These are phyloP conservation scores for Thermothielavioides terrestris DNA, from an alignment of 495 filamentous ascomycete species.

Conservation along the genomic window DNA sequence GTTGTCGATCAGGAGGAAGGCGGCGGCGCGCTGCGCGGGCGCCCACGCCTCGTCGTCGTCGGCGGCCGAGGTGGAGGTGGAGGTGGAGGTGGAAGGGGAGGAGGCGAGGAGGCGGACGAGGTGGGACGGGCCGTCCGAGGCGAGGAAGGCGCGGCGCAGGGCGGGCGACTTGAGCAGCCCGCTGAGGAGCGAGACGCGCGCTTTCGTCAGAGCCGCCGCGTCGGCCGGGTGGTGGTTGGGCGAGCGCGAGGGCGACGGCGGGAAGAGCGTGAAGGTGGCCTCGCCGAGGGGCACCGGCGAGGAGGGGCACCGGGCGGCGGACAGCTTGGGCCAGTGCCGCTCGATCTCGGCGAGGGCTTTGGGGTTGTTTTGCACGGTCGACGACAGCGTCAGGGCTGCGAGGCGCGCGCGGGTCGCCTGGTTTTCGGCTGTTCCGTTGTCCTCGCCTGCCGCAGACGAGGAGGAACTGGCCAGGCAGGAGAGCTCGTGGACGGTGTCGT, in stretches of 20 bases:
- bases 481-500: conserved; percentile 35
- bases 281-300: not conserved
- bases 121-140: conserved; percentile 33
- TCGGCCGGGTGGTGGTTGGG: no score
- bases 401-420: conserved; percentile 30
- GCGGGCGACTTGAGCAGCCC: conserved; percentile 35
- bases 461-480: conserved; percentile 32
- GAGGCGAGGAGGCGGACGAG: conserved; percentile 40
- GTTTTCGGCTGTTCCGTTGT: not conserved
- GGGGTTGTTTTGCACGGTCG: conserved; percentile 54
- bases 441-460: no score
- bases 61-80: conserved; percentile 6
- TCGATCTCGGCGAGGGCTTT: conserved; percentile 44
- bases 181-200: conserved; percentile 32
- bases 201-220: conserved; percentile 27
- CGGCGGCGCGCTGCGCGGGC: conserved; percentile 34
- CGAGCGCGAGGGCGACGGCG: conserved; percentile 24
- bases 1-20: conserved; percentile 47
- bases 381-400: conserved; percentile 46
- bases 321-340: conserved; percentile 28
- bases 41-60: conserved; percentile 28
- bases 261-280: conserved; percentile 20
- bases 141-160: conserved; percentile 46
- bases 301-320: conserved; percentile 19
- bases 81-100: not conserved